Base-by-base conservation (phyloP, 2,329 filamentous ascomycete species). In the Arthrobotrys musiformis region DNA sequence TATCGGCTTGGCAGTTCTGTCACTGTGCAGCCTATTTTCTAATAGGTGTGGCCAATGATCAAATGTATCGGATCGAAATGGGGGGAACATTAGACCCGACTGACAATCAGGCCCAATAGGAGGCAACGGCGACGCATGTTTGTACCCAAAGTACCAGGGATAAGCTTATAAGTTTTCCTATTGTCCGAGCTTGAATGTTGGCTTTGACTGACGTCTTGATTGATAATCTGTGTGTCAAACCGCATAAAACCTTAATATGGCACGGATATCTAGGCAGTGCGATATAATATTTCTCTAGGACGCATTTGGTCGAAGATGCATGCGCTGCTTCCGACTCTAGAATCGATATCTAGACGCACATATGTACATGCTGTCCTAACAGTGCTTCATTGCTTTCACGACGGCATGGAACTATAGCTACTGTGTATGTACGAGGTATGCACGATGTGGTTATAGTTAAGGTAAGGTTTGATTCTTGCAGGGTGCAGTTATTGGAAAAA, bases 41-140 rank as follows among this genome's bases (percentile, higher is more conserved):
- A 4, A 5, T 33, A 8, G 7, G 9, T n/a, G 30, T 19, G 67
- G n/a, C 68, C 68, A 72, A 72, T 72, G 48, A 58, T 11, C 48
- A 17, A 26, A 42, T 19, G 26, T 22, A 35, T 56, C 15, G 30
- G 40, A 35, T 30, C n/a, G n/a, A n/a, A n/a, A n/a, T n/a, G n/a
- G n/a, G n/a, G 15, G 15, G 61, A 30, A 40, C 26, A 30, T 50
- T 33, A 42, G 24, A n/a, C n/a, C n/a, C n/a, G n/a, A 30, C 28
- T 48, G 69, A 67, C 33, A 50, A 73, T 73, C 69, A 73, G 69
- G 69, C 69, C 69, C 69, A 73, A 66, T 73, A 17, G 69, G n/a
- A 48, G 28, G 61, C 63, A 48, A 74, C 46, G 46, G 67, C 58
- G 67, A 63, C 56, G 24, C 33, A 46, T 30, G 22, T 7, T 24